Base-by-base conservation (phyloP, 371 early-diverging fungal genomes). In the Quaeritorhiza haematococci region DNA sequence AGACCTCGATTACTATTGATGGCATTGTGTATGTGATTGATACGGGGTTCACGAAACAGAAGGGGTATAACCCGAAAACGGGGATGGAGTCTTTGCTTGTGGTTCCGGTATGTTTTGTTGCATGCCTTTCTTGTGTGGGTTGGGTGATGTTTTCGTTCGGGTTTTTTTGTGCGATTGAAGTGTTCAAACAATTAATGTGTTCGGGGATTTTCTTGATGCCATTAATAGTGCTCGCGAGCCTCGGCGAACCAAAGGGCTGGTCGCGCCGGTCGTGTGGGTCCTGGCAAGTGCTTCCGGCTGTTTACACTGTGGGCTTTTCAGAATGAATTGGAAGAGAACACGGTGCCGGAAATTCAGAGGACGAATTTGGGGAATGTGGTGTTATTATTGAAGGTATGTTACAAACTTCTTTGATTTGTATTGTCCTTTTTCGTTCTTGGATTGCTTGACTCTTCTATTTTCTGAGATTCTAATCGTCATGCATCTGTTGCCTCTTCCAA, bases 1-100 rank as follows among this genome's bases (percentile, higher is more conserved):
- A 99, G 69, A 98, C 99, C 0, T 96, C 96, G 2, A 89, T 99
- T 58, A 99, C 99, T 1, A 98, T 99, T 51, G 94, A 96, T 65
- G 92, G 93, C 19, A 75, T 89, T 53, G 79, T 78, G 21, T 86
- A 83, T 63, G 89, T 89, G 3, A 80, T 89, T 33, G 89, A 89
- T 57, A 73, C 95, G 5, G 99, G 99, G 1, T 94, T 98, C 71
- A 81, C 81, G 51, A 99, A 99, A 75, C 92, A 93, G 73, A 94
- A 96, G 62, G 84, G 84, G 30, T 95, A 88, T 68, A 94, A 93
- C 57, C 94, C 98, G 38, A 80, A 85, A 62, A 89, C 93, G 3
- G 94, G 95, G 23, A 94, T 98, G 92, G 98, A 96, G 75, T 91
- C 93, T 0, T 73, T 98, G 51, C 86, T 94, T 17, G 93, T 96